Base-by-base conservation (phyloP, 768 basidiomycete species). In the Multifurca ochricompacta region DNA sequence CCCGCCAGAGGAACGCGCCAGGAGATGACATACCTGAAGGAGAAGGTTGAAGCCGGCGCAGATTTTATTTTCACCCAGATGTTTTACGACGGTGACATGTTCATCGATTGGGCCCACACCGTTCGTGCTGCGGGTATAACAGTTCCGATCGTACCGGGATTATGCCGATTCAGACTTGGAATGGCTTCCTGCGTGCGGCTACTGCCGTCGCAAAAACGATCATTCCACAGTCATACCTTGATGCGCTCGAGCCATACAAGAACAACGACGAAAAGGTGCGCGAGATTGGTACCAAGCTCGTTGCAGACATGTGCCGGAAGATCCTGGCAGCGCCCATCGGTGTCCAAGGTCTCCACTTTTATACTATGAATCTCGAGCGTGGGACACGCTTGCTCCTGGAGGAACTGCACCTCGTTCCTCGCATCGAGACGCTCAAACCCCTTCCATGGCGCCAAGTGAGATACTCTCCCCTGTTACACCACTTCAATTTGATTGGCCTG, bases 41-140 rank as follows among this genome's bases (percentile, higher is more conserved):
- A 88, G 60, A 97, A 97, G 70, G 72, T 94, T 54, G 92, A 95
- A 59, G 87, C 83, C 9, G 93, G 94, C 35, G 88, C 85, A 57
- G 77, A 82, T 66, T 90, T 95, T 72, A 96, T 97, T 70, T 96
- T 97, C 74, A 96, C 94, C 0, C 94, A 97, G 69, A 92, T 97
- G 91, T 97, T 97, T 73, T 96, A 94, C 71, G 94, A 96, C 63
- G 83, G 86, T 44, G 79, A 90, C 31, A 66, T 98, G 62, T 98
- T 99, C 73, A 82, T 96, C 64, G 75, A 77, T 46, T 99, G 96
- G 96, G 93, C 89, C 36, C 82, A 81, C 57, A 73, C 80, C 40
- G 81, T 91, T 30, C 81, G 92, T 54, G 87, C 76, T 10, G 89
- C 86, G 0, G 92, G 91, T 6, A 92, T 94, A 67, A 87, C 83